Percentiles rank a stretch among this genome's conserved stretches.
Conservation (phyloP, 257 asterid species). For the Henckelia pumila region DNA sequence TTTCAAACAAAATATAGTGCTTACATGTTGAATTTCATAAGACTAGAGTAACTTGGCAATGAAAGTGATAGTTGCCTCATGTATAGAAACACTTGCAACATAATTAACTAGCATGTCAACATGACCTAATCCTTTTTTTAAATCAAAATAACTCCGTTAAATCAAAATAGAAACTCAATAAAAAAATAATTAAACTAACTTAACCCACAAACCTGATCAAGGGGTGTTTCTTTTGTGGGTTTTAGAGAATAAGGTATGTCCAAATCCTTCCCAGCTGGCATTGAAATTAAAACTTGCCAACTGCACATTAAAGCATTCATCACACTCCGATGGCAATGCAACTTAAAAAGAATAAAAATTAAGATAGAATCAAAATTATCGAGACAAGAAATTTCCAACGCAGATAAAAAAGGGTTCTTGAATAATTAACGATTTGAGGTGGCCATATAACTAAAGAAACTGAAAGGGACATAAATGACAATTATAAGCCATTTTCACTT, state of each 20-base stretch:
- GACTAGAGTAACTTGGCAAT: neutral
- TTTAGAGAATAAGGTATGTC: conserved; percentile 72
- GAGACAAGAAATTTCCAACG: conserved; percentile 5
- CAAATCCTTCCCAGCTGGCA: conserved; percentile 81
- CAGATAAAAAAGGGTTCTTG: neutral
- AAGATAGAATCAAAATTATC: conserved; percentile 10
- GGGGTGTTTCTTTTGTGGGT: conserved; percentile 59
- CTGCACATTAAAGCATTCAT: conserved; percentile 48
- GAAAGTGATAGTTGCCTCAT: neutral
- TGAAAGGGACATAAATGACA: neutral
- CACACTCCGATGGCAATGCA: conserved; percentile 25
- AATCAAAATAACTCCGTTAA: neutral
- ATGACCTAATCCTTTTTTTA: neutral
- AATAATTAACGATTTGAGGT: neutral
- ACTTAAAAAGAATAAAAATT: conserved; percentile 12
- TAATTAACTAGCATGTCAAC: neutral
- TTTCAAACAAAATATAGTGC: neutral
- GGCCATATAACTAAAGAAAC: neutral
- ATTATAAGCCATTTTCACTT: neutral
- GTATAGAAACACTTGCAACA: neutral
- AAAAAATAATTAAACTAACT: neutral
- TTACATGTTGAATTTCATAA: neutral
- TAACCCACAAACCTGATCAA: conserved; percentile 59
- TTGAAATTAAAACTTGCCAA: conserved; percentile 78
- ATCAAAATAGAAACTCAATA: neutral